These are phyloP conservation scores for Phycomyces nitens DNA, from an alignment of 192 early-diverging fungal genomes.

Conservation along the genomic window DNA sequence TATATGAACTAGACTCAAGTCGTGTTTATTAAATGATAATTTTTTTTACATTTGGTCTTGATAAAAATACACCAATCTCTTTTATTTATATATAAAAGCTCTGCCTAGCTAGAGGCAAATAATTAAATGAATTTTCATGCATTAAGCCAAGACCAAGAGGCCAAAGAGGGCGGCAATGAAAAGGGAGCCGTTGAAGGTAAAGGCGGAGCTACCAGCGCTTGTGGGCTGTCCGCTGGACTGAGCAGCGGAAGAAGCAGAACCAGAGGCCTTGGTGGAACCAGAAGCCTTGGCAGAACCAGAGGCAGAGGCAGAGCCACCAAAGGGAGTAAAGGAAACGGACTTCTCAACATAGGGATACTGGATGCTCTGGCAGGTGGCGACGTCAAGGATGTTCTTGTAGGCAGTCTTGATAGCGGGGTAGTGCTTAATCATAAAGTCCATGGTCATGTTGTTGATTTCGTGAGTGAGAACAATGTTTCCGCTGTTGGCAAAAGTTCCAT, in stretches of 20 bases:
- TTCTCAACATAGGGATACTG: constrained; percentile 25
- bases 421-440: constrained; percentile 15
- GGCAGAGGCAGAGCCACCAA: neutral
- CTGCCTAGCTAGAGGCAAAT: too few species aligned
- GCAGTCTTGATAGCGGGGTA: constrained; percentile 23
- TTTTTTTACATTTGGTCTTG: constrained; percentile 1
- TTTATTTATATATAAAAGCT: neutral
- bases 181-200: neutral
- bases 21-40: neutral
- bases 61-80: neutral
- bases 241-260: constrained; percentile 3
- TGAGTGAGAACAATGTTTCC: constrained; percentile 31
- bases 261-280: neutral
- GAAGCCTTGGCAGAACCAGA: neutral
- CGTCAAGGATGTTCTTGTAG: constrained; percentile 24
- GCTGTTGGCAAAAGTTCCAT: constrained; percentile 22
- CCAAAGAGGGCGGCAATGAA: constrained; percentile 14
- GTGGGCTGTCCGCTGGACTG: neutral
- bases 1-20: too few species aligned
- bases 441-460: constrained; percentile 30
- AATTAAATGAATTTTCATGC: too few species aligned
- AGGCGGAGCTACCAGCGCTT: neutral
- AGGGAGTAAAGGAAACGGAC: constrained; percentile 14
- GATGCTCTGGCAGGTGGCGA: constrained; percentile 31
- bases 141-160: constrained; percentile 6